Evolutionary conservation across 2,329 filamentous ascomycete genomes (phyloP).

Genomic region (Geoglossum cookeanum): DNA sequence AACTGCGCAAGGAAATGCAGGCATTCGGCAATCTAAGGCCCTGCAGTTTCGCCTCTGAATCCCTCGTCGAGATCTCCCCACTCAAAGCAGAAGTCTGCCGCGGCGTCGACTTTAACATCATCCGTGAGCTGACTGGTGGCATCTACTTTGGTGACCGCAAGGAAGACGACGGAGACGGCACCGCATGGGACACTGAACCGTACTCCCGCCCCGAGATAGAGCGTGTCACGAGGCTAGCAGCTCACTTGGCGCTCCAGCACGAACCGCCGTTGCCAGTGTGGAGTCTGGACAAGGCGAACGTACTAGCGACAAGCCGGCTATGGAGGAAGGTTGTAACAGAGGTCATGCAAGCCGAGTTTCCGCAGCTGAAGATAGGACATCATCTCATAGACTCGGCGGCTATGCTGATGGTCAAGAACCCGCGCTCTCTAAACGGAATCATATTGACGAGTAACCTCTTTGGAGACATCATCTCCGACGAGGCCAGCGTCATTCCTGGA

Average conservation of each 20-base stretch:
- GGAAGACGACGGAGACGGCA: slow-evolving; percentile 57
- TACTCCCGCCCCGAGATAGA: slow-evolving; percentile 77
- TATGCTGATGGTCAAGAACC: slow-evolving; percentile 96
- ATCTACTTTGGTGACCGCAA: slow-evolving; percentile 89
- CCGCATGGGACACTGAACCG: slow-evolving; percentile 67
- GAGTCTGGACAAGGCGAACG: slow-evolving; percentile 92
- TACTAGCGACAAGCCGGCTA: slow-evolving; percentile 71
- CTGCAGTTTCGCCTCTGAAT: slow-evolving; percentile 84
- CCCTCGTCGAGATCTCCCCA: slow-evolving; percentile 66
- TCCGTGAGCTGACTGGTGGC: slow-evolving; percentile 79
- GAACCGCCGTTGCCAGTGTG: slow-evolving; percentile 61
- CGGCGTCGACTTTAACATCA: slow-evolving; percentile 79
- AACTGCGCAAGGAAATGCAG: slow-evolving; percentile 78
- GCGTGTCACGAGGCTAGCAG: slow-evolving; percentile 67
- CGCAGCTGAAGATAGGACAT: slow-evolving; percentile 63
- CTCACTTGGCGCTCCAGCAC: slow-evolving; percentile 57
- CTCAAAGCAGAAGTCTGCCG: slow-evolving; percentile 72
- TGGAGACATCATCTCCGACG: slow-evolving; percentile 89
- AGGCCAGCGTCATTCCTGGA: slow-evolving; percentile 86
- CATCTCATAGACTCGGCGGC: slow-evolving; percentile 93
- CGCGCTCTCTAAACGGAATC: slow-evolving; percentile 68
- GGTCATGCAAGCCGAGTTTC: slow-evolving; percentile 75
- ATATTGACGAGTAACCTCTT: slow-evolving; percentile 88
- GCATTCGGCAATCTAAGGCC: slow-evolving; percentile 92
- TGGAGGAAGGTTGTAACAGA: slow-evolving; percentile 80